Evolutionary conservation across 2,329 filamentous ascomycete species (phyloP).

Genomic region (Magnaporthiopsis poae): DNA sequence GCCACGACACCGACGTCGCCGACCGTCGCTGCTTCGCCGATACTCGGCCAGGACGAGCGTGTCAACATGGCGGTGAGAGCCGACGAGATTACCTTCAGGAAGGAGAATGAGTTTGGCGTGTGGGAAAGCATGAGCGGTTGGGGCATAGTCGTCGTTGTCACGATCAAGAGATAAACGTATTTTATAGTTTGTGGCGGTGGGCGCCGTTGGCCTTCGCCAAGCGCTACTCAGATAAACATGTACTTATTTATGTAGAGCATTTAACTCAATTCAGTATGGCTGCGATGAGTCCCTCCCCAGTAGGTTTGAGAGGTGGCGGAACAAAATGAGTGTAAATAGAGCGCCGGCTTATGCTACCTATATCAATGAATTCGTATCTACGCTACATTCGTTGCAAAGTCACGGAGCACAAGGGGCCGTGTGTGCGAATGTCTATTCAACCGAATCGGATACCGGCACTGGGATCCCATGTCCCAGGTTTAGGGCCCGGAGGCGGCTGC

Average conservation of each 20-base stretch:
- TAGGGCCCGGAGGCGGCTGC: conserved; percentile 14
- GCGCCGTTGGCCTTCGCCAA: not conserved
- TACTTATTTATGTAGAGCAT: no score
- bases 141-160: conserved; percentile 36
- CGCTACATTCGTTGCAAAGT: not conserved
- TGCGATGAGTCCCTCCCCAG: no score
- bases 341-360: not conserved
- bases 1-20: conserved; percentile 11
- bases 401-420: no score
- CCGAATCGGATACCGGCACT: conserved; percentile 14
- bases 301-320: not conserved
- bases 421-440: not conserved
- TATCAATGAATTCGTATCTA: not conserved
- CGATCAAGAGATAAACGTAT: conserved; percentile 11
- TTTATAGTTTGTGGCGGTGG: not conserved
- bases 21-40: not conserved
- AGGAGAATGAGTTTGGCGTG: conserved; percentile 41
- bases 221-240: not conserved
- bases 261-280: no score
- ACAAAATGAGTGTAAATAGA: not conserved
- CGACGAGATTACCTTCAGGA: conserved; percentile 41
- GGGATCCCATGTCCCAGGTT: conserved; percentile 13
- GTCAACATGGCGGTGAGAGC: conserved; percentile 32
- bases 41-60: conserved; percentile 14
- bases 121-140: conserved; percentile 42